A percentile compares a stretch with the other conserved stretches of the same genome.
Conservation (phyloP, 2,329 filamentous ascomycete genomes). For the Verticillium klebahnii region DNA sequence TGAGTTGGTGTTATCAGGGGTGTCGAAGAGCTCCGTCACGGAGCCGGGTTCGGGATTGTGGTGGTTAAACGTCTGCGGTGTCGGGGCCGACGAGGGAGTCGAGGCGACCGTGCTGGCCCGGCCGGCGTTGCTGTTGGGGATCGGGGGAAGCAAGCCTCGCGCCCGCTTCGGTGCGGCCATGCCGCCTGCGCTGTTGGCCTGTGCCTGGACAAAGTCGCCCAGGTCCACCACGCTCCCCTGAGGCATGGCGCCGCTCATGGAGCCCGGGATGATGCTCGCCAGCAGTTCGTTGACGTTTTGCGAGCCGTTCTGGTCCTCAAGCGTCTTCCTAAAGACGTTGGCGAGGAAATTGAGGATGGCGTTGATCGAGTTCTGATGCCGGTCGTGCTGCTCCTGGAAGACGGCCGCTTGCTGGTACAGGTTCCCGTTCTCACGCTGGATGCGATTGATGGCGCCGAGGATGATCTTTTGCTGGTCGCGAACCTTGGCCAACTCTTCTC, state of each 20-base stretch:
- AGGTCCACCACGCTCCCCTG: constrained; percentile 58
- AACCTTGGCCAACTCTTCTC: constrained; percentile 75
- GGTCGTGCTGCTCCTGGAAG: constrained; percentile 87
- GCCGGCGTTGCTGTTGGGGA: constrained; percentile 31
- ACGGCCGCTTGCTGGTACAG: constrained; percentile 82
- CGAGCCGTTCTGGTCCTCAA: constrained; percentile 74
- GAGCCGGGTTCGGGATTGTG: constrained; percentile 39
- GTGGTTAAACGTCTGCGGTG: constrained; percentile 18
- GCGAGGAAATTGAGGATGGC: constrained; percentile 97
- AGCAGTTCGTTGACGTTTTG: constrained; percentile 84
- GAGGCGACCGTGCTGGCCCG: constrained; percentile 21
- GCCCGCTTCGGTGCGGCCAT: constrained; percentile 44
- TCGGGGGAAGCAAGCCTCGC: constrained; percentile 51
- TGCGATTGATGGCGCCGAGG: constrained; percentile 70
- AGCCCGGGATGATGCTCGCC: constrained; percentile 63
- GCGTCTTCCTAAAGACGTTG: constrained; percentile 89
- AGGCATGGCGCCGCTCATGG: constrained; percentile 38
- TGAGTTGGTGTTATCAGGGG: constrained; percentile 36
- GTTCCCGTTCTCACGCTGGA: constrained; percentile 82
- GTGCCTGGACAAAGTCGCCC: constrained; percentile 51
- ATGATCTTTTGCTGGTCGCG: constrained; percentile 86
- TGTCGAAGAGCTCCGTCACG: constrained; percentile 58
- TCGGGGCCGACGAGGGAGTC: constrained; percentile 20
- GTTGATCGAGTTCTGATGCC: constrained; percentile 98
- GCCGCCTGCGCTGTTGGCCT: constrained; percentile 30